These are phyloP conservation scores for Alternaria sp. DNA, from an alignment of 2,329 filamentous ascomycete genomes.

Conservation along the genomic window DNA sequence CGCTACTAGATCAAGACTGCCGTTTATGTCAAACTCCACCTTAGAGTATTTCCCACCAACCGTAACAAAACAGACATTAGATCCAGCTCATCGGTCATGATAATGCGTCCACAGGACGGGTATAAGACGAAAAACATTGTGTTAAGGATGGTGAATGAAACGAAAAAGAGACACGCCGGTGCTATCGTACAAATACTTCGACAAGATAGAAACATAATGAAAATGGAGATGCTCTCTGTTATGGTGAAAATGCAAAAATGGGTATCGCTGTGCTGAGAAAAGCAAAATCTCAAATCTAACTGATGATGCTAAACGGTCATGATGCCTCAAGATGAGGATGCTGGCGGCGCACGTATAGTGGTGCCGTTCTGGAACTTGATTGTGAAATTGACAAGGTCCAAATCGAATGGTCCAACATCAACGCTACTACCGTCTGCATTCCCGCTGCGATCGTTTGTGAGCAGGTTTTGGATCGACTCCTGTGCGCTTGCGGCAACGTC, in stretches of 20 bases:
- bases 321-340: conserved; percentile 12
- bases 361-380: conserved; percentile 49
- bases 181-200: conserved; percentile 22
- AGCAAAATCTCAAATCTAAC: conserved; percentile 2
- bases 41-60: conserved; percentile 25
- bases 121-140: conserved; percentile 20
- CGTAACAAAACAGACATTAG: conserved; percentile 36
- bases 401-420: conserved; percentile 41
- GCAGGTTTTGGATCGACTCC: conserved; percentile 52
- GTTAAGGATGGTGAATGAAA: conserved; percentile 17
- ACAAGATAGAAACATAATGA: neutral
- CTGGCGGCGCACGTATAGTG: conserved; percentile 31
- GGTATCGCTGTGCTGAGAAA: conserved; percentile 29
- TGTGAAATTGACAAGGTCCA: conserved; percentile 45
- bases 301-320: neutral
- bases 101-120: conserved; percentile 37
- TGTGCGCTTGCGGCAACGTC: conserved; percentile 56
- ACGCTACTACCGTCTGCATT: conserved; percentile 35
- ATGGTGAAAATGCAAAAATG: conserved; percentile 19
- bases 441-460: conserved; percentile 43
- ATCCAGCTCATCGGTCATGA: conserved; percentile 38
- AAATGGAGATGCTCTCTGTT: conserved; percentile 5
- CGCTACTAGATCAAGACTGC: conserved; percentile 14
- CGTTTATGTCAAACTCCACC: conserved; percentile 16
- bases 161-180: neutral